Evolutionary conservation across 208 protist genomes (phyloP).

Genomic region (Sergeia podlipaevii): DNA sequence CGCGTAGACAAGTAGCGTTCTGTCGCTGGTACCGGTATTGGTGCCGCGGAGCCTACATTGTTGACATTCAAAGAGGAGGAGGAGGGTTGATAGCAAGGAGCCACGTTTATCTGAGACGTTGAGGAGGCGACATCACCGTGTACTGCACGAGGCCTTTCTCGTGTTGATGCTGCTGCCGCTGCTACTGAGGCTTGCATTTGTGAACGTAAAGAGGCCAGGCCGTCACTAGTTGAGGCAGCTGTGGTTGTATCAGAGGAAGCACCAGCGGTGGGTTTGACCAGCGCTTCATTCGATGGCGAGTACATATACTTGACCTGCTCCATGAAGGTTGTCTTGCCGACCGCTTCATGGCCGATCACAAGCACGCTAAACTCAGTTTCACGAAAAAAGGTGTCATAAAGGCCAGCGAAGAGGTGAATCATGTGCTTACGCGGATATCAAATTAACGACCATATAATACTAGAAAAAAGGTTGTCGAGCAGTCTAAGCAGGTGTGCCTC

Average conservation of each 20-base stretch:
- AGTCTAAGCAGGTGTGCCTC: too few species aligned
- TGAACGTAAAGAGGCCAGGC: not conserved
- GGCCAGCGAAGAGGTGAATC: slow-evolving; percentile 53
- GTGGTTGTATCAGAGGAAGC: not conserved
- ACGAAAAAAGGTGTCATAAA: slow-evolving; percentile 72
- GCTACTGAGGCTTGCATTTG: not conserved
- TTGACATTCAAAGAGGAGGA: not conserved
- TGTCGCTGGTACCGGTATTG: slow-evolving; percentile 22
- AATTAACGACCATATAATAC: not conserved
- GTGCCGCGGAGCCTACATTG: slow-evolving; percentile 4
- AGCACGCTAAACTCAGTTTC: slow-evolving; percentile 90
- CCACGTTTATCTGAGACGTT: not conserved
- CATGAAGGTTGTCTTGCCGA: slow-evolving; percentile 98
- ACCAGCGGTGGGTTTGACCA: slow-evolving; percentile 55
- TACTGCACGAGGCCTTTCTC: not conserved
- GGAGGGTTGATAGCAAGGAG: too few species aligned
- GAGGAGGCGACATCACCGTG: not conserved
- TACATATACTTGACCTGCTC: slow-evolving; percentile 96
- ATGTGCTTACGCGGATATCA: slow-evolving; percentile 13
- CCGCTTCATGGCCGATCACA: slow-evolving; percentile 93
- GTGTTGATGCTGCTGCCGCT: not conserved
- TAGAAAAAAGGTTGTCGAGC: too few species aligned
- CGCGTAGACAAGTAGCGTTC: slow-evolving; percentile 29
- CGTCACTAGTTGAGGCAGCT: not conserved
- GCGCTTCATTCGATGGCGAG: slow-evolving; percentile 26